Evolutionary conservation across 306 rosid genomes (phyloP).

Genomic region (Alnus glutinosa): DNA sequence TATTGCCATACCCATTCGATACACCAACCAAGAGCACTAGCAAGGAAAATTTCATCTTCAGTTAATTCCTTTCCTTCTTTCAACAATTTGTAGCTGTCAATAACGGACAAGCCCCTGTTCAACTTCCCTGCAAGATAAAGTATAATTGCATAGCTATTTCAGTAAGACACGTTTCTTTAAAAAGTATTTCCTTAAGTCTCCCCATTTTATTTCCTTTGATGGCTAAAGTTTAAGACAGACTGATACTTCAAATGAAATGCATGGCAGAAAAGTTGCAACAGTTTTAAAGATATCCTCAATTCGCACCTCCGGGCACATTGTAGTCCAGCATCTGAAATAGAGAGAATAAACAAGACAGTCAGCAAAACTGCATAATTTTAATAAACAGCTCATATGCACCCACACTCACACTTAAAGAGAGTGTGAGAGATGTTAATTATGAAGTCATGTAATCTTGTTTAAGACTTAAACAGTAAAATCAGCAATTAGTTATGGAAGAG

Average conservation of each 20-base stretch:
- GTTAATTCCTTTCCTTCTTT: conserved; percentile 50
- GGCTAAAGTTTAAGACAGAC: background rate
- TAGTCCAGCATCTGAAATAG: conserved; percentile 81
- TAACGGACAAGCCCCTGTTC: conserved; percentile 62
- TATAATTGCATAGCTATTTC: conserved; percentile 16
- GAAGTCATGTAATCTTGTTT: too few relatives aligned
- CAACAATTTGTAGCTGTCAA: conserved; percentile 55
- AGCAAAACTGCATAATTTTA: conserved; percentile 9
- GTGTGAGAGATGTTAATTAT: background rate
- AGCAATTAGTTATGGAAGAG: too few relatives aligned
- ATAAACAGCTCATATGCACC: background rate
- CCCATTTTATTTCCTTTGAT: background rate
- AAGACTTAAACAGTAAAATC: too few relatives aligned
- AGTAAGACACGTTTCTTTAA: background rate
- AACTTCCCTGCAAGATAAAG: conserved; percentile 50
- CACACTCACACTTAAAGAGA: background rate
- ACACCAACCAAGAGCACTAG: conserved; percentile 68
- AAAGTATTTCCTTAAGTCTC: background rate
- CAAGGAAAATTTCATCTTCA: conserved; percentile 56
- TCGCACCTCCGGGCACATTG: conserved; percentile 93
- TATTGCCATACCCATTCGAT: conserved; percentile 54
- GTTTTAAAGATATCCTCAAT: conserved; percentile 18
- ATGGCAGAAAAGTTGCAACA: background rate
- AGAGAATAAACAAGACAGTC: conserved; percentile 9
- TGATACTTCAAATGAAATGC: background rate